phyloP scores from a whole-genome alignment of 139 green algal genomes.

The Limnomonas spitsbergensis region DNA sequence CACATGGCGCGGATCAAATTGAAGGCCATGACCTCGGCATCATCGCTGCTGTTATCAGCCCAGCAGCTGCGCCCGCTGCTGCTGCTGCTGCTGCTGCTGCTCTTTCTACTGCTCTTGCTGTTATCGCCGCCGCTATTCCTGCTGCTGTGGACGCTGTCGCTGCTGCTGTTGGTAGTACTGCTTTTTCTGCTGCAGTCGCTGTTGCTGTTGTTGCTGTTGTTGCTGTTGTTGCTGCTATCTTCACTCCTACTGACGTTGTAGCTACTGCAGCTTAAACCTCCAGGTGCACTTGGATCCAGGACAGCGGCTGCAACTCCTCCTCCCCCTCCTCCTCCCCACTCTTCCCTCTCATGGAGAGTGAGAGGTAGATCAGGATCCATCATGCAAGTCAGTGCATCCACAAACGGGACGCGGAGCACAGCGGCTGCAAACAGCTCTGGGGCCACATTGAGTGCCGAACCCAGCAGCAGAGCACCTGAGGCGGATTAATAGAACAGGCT shows the following conservation, averaged over 20 bases:
- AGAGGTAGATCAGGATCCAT: conserved; percentile 6
- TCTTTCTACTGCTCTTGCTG: not conserved
- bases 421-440: conserved; percentile 44
- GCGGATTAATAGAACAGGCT: too few relatives aligned
- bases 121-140: not conserved
- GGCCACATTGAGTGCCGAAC: conserved; percentile 21
- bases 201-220: not conserved
- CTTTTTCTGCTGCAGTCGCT: not conserved
- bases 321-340: conserved; percentile 59
- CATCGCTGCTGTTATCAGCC: not conserved
- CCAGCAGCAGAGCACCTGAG: conserved; percentile 16
- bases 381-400: conserved; percentile 40
- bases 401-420: conserved; percentile 55
- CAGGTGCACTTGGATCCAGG: too few relatives aligned
- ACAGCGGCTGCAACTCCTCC: not conserved
- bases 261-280: too few relatives aligned
- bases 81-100: not conserved
- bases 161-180: not conserved
- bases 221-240: too few relatives aligned
- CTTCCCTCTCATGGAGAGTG: conserved; percentile 54
- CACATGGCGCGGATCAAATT: not conserved
- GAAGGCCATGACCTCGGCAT: not conserved
- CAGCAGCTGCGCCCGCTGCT: not conserved
- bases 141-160: not conserved
- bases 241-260: too few relatives aligned